Evolutionary conservation across 2,329 filamentous ascomycete genomes (phyloP).

Genomic region (Monosporascus sp.): DNA sequence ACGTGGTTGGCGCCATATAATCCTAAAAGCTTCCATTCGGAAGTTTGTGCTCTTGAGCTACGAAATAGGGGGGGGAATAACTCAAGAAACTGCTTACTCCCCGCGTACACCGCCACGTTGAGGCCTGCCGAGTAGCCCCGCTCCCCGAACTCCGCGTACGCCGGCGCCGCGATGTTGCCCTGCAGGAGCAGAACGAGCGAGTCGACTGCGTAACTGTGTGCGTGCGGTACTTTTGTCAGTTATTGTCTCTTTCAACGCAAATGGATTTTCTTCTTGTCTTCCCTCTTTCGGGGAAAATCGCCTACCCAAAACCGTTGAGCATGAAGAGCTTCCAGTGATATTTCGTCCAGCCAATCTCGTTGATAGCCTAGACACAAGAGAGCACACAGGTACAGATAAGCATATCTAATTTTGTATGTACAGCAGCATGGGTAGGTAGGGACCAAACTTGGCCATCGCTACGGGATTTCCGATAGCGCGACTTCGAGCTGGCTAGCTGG

Average conservation of each 20-base stretch:
- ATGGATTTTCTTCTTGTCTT: no score
- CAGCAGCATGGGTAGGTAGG: no score
- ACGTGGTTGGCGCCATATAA: no score
- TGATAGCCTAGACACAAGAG: conserved; percentile 21
- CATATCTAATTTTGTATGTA: no score
- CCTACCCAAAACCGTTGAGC: conserved; percentile 55
- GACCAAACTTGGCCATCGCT: no score
- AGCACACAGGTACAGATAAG: no score
- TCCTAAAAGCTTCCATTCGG: no score
- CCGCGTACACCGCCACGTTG: conserved; percentile 54
- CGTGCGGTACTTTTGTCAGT: neutral
- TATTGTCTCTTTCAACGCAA: neutral
- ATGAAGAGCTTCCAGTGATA: conserved; percentile 54
- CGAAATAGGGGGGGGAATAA: neutral
- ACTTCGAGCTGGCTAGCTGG: no score
- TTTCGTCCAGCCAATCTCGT: conserved; percentile 29
- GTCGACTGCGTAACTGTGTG: conserved; percentile 49
- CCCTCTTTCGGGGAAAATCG: neutral
- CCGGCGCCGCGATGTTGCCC: conserved; percentile 55
- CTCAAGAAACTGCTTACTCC: neutral
- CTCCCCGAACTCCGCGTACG: conserved; percentile 54
- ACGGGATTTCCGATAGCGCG: no score
- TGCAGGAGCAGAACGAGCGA: conserved; percentile 55
- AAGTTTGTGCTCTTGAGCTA: neutral
- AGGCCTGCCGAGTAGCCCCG: conserved; percentile 51